Conservation (phyloP, 139 green algal genomes). For the Edaphochlamys debaryana region DNA sequence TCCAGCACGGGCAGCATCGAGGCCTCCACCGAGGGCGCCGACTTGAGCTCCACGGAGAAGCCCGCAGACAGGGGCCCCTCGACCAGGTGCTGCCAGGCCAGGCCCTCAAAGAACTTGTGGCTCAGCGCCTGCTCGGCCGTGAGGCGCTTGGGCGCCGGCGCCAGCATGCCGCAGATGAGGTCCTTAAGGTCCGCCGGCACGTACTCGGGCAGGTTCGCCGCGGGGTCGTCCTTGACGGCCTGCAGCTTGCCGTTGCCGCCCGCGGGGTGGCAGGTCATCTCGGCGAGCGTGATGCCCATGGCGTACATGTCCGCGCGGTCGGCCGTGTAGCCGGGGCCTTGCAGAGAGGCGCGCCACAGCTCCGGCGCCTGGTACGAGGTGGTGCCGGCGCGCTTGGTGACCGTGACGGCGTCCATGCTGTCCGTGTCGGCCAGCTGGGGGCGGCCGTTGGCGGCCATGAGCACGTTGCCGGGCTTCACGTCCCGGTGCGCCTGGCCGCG, state of each 20-base stretch:
- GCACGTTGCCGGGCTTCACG: conserved; percentile 38
- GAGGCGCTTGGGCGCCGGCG: conserved; percentile 14
- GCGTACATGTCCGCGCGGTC: conserved; percentile 42
- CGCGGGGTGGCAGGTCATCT: conserved; percentile 25
- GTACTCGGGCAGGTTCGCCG: background rate
- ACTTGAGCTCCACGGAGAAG: conserved; percentile 24
- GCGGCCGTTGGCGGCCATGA: conserved; percentile 35
- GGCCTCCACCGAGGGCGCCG: too few species aligned
- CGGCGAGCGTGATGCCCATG: conserved; percentile 19
- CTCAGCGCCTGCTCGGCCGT: conserved; percentile 15
- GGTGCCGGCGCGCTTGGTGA: conserved; percentile 35
- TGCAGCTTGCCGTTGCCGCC: conserved; percentile 39
- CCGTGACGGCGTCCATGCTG: conserved; percentile 31
- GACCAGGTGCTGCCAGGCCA: conserved; percentile 1
- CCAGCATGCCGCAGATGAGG: conserved; percentile 28
- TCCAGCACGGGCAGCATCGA: too few species aligned
- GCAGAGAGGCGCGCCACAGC: conserved; percentile 38
- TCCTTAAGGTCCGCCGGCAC: conserved; percentile 37
- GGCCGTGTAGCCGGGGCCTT: conserved; percentile 30
- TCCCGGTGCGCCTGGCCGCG: conserved; percentile 34
- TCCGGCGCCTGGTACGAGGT: conserved; percentile 42
- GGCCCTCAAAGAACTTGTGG: conserved; percentile 17
- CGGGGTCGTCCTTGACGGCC: conserved; percentile 34
- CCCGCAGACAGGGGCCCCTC: conserved; percentile 24
- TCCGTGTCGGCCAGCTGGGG: conserved; percentile 37